Evolutionary conservation across 768 basidiomycete species (phyloP), one percentile per base, ranked within the genome.

Genomic region (Kwoniella dendrophila): DNA sequence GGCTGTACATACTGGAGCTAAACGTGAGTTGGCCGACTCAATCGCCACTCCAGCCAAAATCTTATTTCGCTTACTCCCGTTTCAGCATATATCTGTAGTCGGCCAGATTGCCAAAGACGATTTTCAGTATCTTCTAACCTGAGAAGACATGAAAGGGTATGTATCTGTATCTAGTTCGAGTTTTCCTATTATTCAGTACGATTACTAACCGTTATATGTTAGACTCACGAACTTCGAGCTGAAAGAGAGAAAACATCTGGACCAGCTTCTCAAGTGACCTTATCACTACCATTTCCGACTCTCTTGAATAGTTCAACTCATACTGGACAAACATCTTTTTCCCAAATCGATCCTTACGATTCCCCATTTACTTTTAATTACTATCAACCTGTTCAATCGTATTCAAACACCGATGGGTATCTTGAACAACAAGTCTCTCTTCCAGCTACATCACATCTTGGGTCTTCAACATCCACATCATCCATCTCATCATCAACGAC

Each of bases 1-100:
- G 72, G 54, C 72, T 1, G 77, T 78, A 8, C 77, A 78, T 44
- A 78, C 77, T 10, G 75, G 77, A 4, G 74, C 69, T 20, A 76
- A 73, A 49, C 77, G 77, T 76, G 57, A 58, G 56, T 40, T 18
- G n/a, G 30, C 22, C 10, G n/a, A 44, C 10, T 44, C 30, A 10
- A 14, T 7, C 20, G 12, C 20, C 41, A 14, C n/a, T 43, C 41
- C 41, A 10, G 41, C 34, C 16, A 16, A 36, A 8, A 16, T 36
- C 34, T 8, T 36, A 36, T 43, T 6, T 11, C 12, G 5, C 20
- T 6, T 43, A 43, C 8, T 43, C 6, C 7, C 41, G 33, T 67
- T 53, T 32, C 59, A 74, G 73, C 73, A 2, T 70, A 50, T 49
- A 52, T 59, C 4, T 74, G 73, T 38, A 41, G 26, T 18, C 34